phyloP scores from a whole-genome alignment of 148 eudicot species.

The Chenopodium album region DNA sequence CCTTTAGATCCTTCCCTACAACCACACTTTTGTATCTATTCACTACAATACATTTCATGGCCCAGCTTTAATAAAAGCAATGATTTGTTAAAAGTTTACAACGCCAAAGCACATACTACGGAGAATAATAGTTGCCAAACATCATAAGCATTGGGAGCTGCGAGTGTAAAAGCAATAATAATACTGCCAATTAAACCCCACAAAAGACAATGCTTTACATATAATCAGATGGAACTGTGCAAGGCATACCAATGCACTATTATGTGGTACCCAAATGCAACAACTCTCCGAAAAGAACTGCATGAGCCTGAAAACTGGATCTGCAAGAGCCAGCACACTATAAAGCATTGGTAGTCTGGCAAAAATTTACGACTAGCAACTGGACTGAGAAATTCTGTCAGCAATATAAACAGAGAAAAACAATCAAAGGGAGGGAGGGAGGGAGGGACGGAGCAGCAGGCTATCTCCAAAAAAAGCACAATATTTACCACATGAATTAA shows the following conservation, averaged over 20 bases:
- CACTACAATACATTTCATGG: neutral
- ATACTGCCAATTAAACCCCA: constrained; percentile 20
- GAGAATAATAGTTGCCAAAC: constrained; percentile 7
- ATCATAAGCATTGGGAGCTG: neutral
- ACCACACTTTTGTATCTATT: neutral
- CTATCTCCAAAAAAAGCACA: neutral
- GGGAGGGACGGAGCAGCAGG: neutral
- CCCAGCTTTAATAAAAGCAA: neutral
- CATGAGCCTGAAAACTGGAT: constrained; percentile 36
- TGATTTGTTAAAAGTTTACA: neutral
- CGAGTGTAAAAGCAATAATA: constrained; percentile 2
- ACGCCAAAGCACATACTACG: neutral
- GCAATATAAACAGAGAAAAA: neutral
- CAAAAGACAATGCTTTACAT: constrained; percentile 13
- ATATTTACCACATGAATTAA: neutral
- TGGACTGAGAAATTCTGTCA: constrained; percentile 12
- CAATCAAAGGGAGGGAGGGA: neutral
- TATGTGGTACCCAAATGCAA: constrained; percentile 27
- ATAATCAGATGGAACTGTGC: constrained; percentile 24
- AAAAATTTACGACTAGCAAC: constrained; percentile 19
- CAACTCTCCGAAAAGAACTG: constrained; percentile 32
- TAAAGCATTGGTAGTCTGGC: constrained; percentile 31
- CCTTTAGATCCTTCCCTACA: neutral
- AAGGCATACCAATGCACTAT: constrained; percentile 39
- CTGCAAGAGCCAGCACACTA: constrained; percentile 32